Base-by-base conservation (phyloP, 1,284 basidiomycete genomes). In the Prillingera fragicola region DNA sequence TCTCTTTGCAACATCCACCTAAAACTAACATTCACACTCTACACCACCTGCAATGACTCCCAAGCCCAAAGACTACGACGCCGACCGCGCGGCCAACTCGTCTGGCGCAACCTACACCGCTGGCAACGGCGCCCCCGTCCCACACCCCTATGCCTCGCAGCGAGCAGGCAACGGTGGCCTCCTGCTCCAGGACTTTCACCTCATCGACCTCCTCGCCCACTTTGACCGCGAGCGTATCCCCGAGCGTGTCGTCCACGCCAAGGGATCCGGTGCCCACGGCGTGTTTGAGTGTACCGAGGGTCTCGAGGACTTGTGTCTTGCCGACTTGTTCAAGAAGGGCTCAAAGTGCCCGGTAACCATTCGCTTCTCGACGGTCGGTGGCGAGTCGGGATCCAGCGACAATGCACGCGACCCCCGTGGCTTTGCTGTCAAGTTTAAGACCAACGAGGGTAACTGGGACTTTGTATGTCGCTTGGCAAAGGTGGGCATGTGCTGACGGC, bases 161-260 rank as follows among this genome's bases (percentile, higher is more conserved):
- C 81, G 86, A 35, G 76, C 84, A 22, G 87, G 89, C 37, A 54
- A 69, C 37, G 91, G 91, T 1, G 87, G 88, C 23, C 80, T 95
- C 22, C 78, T 95, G 14, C 77, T 95, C 29, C 89, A 94, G 73
- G 87, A 90, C 71, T 47, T 44, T 38, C 52, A 54, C 41, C 48
- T 54, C 26, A 49, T 50, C 42, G 43, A 92, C 72, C 76, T 87
- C 45, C 79, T 94, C 55, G 83, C 86, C 31, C 88, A 92, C 77
- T 92, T 94, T 63, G 86, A 87, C 72, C 81, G 87, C 45, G 90
- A 95, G 75, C 84, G 91, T 37, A 92, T 96, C 65, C 91, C 91
- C 17, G 92, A 94, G 78, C 87, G 89, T 71, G 85, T 91, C 42
- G 87, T 69, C 23, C 73, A 74, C 54, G 71, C 73, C 40, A 67